Base-by-base conservation (phyloP, 176 grass and related monocot species). In the Oryza punctata region DNA sequence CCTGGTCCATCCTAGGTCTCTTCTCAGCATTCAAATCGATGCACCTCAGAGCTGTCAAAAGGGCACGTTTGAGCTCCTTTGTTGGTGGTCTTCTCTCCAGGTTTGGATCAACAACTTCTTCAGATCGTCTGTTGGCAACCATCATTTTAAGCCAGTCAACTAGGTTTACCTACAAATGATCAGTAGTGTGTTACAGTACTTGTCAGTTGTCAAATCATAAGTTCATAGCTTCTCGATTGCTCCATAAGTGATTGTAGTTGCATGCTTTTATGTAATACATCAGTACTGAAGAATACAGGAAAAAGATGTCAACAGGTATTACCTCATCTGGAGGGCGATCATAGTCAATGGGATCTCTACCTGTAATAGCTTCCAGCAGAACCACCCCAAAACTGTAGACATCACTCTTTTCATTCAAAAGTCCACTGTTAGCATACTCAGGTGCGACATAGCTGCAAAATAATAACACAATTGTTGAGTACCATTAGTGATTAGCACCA, bases 121-220 rank as follows among this genome's bases (percentile, higher is more conserved):
- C 96, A 37, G 93, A 93, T 1, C 92, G 90, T 69, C 88, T 90
- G 59, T 86, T 91, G 14, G 86, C 96, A 25, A 98, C 91, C 96
- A 98, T 98, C 96, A 94, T 87, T 89, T 98, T 98, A 83, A 98
- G 93, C 96, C 96, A 98, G 40, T 98, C 96, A 72, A 98, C 96
- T 73, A 98, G 87, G 78, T 98, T 98, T 82, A 98, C 93, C 96
- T 98, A 85, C 82, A 93, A 7, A 52, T 32, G 23, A 64, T 43
- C 9, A 88, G 12, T 26, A 78, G 27, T 12, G n/a, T 15, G 63
- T 86, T 81, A 67, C 7, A 60, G 4, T 41, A 75, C 35, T 44
- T 18, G 60, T 35, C 18, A 33, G 61, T 44, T 18, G 60, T 35
- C 18, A 33, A 70, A 12, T 45, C 15, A 60, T 44, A 2, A 41